Evolutionary conservation across 179 eudicot species (phyloP), one percentile per base, ranked within the genome.

Genomic region (Amaranthus tricolor): DNA sequence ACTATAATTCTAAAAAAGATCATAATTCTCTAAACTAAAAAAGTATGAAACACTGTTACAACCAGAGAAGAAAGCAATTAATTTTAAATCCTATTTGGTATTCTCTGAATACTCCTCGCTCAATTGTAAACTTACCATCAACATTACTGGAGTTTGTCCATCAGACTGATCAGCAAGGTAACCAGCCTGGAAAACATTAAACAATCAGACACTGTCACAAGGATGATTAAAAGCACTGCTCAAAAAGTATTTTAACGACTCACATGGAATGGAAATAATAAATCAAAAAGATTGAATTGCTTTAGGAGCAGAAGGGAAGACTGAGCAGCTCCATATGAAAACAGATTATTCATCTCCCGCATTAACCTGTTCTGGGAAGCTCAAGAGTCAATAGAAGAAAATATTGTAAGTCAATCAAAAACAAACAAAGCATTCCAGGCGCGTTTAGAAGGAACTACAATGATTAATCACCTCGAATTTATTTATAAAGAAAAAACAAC

Each of bases 331-430:
- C 99, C 98, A 80, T 87, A 95, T 19, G 98, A 88, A 61, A 95
- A 85, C 98, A 95, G 91, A 79, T 87, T 91, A 75, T 89, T 89
- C 84, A 95, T 59, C 87, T 95, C 99, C 90, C 89, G 47, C 86
- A 78, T 79, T 73, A 93, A 77, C 80, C 97, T 92, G 72, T 76
- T 44, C 99, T 95, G 65, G 48, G 74, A 68, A 73, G 54, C 51
- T 44, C 12, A 66, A 70, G 21, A 76, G n/a, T 66, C 56, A 49
- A 49, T 56, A 44, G 58, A 9, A 49, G 47, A 55, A 70, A 56
- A 15, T 54, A 7, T 48, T 65, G 53, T 13, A 62, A 51, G 59
- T 40, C 47, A 74, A 61, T 52, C 17, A 24, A 49, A 15, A 17
- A 31, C 3, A 31, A 19, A 60, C 9, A n/a, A 40, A 44, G 3